These are phyloP conservation scores for Microbotryum lychnidis-dioicae DNA, from an alignment of 1,284 basidiomycete species.

Conservation along the genomic window DNA sequence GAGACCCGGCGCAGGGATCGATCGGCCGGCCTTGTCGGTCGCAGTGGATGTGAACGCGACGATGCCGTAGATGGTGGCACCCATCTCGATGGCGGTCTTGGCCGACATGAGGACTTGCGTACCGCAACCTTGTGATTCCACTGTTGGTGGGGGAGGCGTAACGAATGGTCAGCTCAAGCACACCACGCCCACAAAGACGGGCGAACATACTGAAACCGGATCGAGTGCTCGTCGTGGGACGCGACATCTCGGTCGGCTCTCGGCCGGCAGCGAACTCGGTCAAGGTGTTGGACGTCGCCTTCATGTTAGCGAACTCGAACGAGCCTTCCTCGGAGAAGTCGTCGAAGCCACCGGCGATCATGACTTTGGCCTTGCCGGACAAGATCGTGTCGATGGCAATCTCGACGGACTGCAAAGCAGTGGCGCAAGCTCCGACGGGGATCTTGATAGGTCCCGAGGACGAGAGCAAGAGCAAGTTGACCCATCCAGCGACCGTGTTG, in stretches of 20 bases:
- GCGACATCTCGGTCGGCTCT: conserved; percentile 96
- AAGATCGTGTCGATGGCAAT: conserved; percentile 94
- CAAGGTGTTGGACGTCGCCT: conserved; percentile 93
- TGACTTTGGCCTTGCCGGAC: conserved; percentile 94
- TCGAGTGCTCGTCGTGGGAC: conserved; percentile 91
- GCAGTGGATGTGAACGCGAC: conserved; percentile 95
- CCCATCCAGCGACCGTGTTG: conserved; percentile 96
- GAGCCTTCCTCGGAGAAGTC: conserved; percentile 69
- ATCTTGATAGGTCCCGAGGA: conserved; percentile 97
- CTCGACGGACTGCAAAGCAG: conserved; percentile 92
- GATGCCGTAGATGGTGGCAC: conserved; percentile 72
- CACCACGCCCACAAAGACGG: not conserved
- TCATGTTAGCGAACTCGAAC: conserved; percentile 77
- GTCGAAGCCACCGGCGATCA: conserved; percentile 98
- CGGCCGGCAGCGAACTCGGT: conserved; percentile 97
- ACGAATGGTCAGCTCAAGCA: conserved; percentile 14
- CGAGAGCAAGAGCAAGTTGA: conserved; percentile 86
- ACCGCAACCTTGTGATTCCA: conserved; percentile 96
- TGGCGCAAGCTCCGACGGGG: conserved; percentile 96
- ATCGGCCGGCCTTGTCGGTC: conserved; percentile 44
- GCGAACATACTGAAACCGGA: conserved; percentile 57
- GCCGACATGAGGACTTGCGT: conserved; percentile 96
- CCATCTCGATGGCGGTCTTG: conserved; percentile 88
- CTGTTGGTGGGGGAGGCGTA: conserved; percentile 4
- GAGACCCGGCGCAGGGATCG: conserved; percentile 59